phyloP scores from a whole-genome alignment of 1,284 basidiomycete genomes.

The Clitocybe nebularis region DNA sequence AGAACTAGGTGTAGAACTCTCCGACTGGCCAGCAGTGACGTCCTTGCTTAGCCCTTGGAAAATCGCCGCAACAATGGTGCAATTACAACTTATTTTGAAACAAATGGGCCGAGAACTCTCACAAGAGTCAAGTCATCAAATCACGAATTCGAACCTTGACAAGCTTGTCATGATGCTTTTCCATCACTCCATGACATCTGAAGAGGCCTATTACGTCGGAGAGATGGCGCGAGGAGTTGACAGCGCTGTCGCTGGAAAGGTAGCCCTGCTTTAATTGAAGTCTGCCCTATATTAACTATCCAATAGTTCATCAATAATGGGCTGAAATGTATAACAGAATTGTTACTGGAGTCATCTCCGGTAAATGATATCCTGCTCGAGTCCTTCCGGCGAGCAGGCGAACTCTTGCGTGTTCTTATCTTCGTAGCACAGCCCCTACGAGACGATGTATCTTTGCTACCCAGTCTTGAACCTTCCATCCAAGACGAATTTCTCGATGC shows the following conservation, averaged over 20 bases:
- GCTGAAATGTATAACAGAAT: slow-evolving; percentile 57
- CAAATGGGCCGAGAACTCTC: slow-evolving; percentile 63
- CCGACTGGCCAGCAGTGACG: slow-evolving; percentile 58
- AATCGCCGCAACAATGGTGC: slow-evolving; percentile 71
- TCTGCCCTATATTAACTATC: slow-evolving; percentile 4
- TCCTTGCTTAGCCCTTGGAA: slow-evolving; percentile 77
- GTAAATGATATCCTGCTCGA: slow-evolving; percentile 24
- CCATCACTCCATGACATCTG: slow-evolving; percentile 64
- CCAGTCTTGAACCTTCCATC: slow-evolving; percentile 46
- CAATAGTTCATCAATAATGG: slow-evolving; percentile 73
- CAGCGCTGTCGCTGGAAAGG: slow-evolving; percentile 62
- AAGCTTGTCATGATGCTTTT: slow-evolving; percentile 64
- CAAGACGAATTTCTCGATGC: slow-evolving; percentile 54
- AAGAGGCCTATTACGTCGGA: slow-evolving; percentile 76
- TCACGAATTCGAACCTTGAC: slow-evolving; percentile 55
- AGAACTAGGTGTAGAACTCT: slow-evolving; percentile 45
- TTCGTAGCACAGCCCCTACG: slow-evolving; percentile 65
- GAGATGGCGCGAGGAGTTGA: slow-evolving; percentile 72
- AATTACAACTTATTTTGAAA: slow-evolving; percentile 69
- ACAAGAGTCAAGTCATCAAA: slow-evolving; percentile 48
- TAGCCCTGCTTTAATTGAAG: slow-evolving; percentile 23
- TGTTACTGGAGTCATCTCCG: slow-evolving; percentile 37
- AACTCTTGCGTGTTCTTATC: slow-evolving; percentile 66
- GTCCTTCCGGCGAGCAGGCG: slow-evolving; percentile 54
- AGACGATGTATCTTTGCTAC: slow-evolving; percentile 37